Conservation (phyloP, 257 asterid species). For the Solanum verrucosum region DNA sequence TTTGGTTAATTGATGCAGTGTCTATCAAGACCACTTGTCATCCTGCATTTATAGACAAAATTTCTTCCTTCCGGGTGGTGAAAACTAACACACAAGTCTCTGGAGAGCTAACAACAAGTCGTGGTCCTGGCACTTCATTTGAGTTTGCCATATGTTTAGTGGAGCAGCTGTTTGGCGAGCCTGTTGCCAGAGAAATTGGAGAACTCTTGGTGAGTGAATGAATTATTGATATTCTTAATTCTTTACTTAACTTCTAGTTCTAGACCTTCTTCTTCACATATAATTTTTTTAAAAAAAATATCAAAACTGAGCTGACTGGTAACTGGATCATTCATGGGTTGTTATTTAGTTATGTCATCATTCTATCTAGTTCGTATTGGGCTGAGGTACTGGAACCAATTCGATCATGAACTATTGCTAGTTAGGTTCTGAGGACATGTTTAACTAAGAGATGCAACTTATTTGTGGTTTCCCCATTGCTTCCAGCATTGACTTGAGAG, state of each 20-base stretch:
- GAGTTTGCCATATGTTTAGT: conserved; percentile 68
- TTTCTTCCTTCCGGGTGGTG: conserved; percentile 75
- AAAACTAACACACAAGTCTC: conserved; percentile 70
- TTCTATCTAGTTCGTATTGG: not conserved
- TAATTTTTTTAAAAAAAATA: not conserved
- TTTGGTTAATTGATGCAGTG: conserved; percentile 17
- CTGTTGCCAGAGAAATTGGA: conserved; percentile 48
- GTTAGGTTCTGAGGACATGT: not conserved
- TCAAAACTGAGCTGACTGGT: not conserved
- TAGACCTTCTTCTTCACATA: not conserved
- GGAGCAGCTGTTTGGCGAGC: conserved; percentile 77
- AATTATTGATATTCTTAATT: not conserved
- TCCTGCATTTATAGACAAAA: conserved; percentile 84
- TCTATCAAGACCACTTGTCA: conserved; percentile 71
- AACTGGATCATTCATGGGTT: not conserved
- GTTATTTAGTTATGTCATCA: not conserved
- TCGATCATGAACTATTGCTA: not conserved
- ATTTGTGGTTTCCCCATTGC: not conserved
- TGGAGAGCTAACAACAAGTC: conserved; percentile 87
- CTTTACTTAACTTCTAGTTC: not conserved
- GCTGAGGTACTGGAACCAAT: not conserved
- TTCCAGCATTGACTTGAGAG: not conserved
- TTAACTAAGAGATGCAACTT: not conserved
- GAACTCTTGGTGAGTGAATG: conserved; percentile 42
- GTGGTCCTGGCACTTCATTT: conserved; percentile 90